Percentiles rank a stretch among this genome's conserved stretches.
Evolutionary conservation across 352 stramenopile species (phyloP).

Genomic region (Thalassiosira mediterranea): DNA sequence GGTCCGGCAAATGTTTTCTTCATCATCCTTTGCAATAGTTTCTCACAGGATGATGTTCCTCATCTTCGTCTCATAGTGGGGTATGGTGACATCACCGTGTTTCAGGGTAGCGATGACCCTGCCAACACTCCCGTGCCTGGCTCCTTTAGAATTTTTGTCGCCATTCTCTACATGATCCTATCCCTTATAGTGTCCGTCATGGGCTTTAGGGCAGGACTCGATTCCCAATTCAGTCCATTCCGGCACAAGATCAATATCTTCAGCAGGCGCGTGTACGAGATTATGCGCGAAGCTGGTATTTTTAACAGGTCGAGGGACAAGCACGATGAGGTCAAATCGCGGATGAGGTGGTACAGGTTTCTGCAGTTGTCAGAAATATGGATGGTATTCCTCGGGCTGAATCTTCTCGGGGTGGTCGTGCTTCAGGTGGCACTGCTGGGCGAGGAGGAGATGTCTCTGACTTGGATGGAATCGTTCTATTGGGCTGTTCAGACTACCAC

Average conservation of each 20-base stretch:
- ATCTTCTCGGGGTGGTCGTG: slow-evolving; percentile 46
- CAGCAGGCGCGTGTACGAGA: slow-evolving; percentile 8
- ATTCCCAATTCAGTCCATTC: slow-evolving; percentile 23
- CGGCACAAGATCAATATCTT: slow-evolving; percentile 7
- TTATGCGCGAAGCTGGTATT: slow-evolving; percentile 19
- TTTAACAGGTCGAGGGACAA: slow-evolving; percentile 9
- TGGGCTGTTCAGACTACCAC: slow-evolving; percentile 61
- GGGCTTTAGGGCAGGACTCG: slow-evolving; percentile 34
- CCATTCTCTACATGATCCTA: slow-evolving; percentile 57
- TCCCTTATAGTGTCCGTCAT: slow-evolving; percentile 40
- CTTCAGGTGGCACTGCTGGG: slow-evolving; percentile 24
- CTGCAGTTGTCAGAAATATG: slow-evolving; percentile 36
- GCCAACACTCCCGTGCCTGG: slow-evolving; percentile 6
- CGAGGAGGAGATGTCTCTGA: slow-evolving; percentile 33
- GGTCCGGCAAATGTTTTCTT: too few species aligned
- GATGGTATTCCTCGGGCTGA: slow-evolving; percentile 52
- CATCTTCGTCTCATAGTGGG: too few species aligned
- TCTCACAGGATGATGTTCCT: too few species aligned
- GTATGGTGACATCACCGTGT: slow-evolving; percentile 66
- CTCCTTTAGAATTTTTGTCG: slow-evolving; percentile 48
- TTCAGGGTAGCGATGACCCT: slow-evolving; percentile 10
- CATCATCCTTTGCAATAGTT: too few species aligned
- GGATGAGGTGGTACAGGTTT: slow-evolving; percentile 28
- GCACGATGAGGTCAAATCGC: slow-evolving; percentile 35
- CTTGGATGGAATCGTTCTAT: slow-evolving; percentile 63